A percentile compares a stretch with the other conserved stretches of the same genome.
Conservation (phyloP, 768 basidiomycete species). For the Mycena albidolilacea region DNA sequence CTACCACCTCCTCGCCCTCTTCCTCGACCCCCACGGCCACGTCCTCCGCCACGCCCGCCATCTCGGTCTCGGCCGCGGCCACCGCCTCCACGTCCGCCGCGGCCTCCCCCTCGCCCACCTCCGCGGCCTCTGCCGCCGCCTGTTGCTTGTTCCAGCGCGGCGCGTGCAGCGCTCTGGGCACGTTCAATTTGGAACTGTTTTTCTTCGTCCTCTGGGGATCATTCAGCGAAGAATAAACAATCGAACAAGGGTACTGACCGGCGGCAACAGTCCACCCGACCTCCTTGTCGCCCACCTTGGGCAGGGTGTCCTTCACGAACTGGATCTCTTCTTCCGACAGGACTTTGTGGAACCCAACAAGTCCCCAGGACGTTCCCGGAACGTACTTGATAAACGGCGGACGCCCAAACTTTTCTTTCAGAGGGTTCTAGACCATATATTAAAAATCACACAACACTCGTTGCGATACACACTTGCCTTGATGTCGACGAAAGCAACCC, state of each 20-base stretch:
- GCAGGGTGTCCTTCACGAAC: slow-evolving; percentile 77
- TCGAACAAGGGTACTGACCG: slow-evolving; percentile 57
- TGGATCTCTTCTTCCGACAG: slow-evolving; percentile 81
- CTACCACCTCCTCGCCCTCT: slow-evolving; percentile 50
- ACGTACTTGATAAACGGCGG: slow-evolving; percentile 68
- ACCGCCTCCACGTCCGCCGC: slow-evolving; percentile 64
- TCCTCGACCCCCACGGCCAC: slow-evolving; percentile 49
- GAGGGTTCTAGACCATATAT: slow-evolving; percentile 53
- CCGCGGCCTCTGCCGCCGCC: slow-evolving; percentile 43
- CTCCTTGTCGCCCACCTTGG: slow-evolving; percentile 74
- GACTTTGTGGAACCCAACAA: slow-evolving; percentile 76
- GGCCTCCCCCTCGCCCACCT: slow-evolving; percentile 59
- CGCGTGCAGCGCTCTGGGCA: slow-evolving; percentile 76
- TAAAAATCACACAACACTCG: background rate
- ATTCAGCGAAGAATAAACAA: slow-evolving; percentile 2
- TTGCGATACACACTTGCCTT: slow-evolving; percentile 54
- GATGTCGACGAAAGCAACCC: slow-evolving; percentile 62
- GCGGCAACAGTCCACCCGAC: slow-evolving; percentile 76
- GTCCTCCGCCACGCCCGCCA: slow-evolving; percentile 53
- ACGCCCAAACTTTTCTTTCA: slow-evolving; percentile 65
- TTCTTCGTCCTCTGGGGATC: slow-evolving; percentile 75
- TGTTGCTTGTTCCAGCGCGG: slow-evolving; percentile 54
- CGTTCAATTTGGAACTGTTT: slow-evolving; percentile 82
- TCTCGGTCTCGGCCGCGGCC: slow-evolving; percentile 56
- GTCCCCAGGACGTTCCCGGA: slow-evolving; percentile 61